Evolutionary conservation across 805 yeast genomes (phyloP).

Genomic region (Candida loeiensis): DNA sequence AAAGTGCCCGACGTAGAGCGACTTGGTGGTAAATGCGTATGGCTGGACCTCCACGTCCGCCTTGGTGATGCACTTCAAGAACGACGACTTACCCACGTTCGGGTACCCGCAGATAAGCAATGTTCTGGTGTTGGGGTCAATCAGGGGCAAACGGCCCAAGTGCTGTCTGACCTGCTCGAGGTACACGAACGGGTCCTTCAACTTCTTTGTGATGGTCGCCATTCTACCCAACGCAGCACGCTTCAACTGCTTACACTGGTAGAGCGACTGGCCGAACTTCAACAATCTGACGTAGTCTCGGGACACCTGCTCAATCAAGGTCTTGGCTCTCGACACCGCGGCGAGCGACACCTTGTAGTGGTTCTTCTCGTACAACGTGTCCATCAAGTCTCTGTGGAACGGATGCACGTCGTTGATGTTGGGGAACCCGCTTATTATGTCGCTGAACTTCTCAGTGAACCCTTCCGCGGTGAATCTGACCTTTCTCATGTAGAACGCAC

Average conservation of each 20-base stretch:
- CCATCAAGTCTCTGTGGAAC: conserved; percentile 96
- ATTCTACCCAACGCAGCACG: conserved; percentile 99
- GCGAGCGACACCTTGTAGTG: conserved; percentile 97
- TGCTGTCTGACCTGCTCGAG: conserved; percentile 99
- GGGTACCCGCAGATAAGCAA: conserved; percentile 97
- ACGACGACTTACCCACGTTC: conserved; percentile 97
- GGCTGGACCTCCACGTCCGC: conserved; percentile 99
- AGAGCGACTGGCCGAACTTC: conserved; percentile 95
- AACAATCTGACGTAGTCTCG: conserved; percentile 92
- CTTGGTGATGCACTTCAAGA: conserved; percentile 86
- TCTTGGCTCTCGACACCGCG: conserved; percentile 89
- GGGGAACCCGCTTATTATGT: conserved; percentile 84
- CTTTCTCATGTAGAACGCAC: conserved; percentile 97
- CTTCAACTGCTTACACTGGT: conserved; percentile 98
- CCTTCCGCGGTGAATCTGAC: conserved; percentile 97
- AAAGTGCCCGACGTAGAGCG: conserved; percentile 96
- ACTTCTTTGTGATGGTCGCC: conserved; percentile 96
- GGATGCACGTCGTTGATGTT: conserved; percentile 97
- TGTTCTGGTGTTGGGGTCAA: conserved; percentile 98
- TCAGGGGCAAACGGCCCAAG: conserved; percentile 95
- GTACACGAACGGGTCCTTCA: conserved; percentile 89
- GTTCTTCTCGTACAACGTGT: conserved; percentile 94
- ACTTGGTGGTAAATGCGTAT: conserved; percentile 97
- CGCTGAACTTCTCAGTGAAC: conserved; percentile 86
- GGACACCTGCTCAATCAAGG: conserved; percentile 91